Evolutionary conservation across 352 stramenopile species (phyloP).

Genomic region (Phytophthora pisi): DNA sequence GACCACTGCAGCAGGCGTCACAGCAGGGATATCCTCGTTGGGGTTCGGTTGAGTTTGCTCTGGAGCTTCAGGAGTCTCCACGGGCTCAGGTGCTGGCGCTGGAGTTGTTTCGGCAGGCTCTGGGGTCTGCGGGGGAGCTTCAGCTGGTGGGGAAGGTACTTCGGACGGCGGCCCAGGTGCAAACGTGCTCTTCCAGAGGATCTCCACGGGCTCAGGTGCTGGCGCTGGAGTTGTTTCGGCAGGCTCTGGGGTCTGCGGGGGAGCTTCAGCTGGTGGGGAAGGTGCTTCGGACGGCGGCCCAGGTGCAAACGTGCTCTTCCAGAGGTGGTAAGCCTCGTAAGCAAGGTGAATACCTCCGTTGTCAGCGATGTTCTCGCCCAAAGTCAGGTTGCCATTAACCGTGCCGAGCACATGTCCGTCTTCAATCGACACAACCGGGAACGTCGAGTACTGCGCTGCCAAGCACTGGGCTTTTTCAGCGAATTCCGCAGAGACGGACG

Average conservation of each 20-base stretch:
- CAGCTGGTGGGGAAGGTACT: constrained; percentile 7
- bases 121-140: background rate
- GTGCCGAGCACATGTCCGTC: constrained; percentile 52
- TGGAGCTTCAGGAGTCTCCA: background rate
- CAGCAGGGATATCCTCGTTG: constrained; percentile 4
- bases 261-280: constrained; percentile 6
- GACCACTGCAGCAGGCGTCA: constrained; percentile 4
- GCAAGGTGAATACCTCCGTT: constrained; percentile 87
- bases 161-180: constrained; percentile 7
- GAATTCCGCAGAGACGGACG: constrained; percentile 53
- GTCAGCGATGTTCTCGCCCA: constrained; percentile 94
- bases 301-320: constrained; percentile 35
- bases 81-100: background rate
- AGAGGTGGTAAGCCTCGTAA: constrained; percentile 83
- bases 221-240: background rate
- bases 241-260: background rate
- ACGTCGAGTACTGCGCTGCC: constrained; percentile 63
- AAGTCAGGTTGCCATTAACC: constrained; percentile 90
- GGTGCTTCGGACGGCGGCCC: constrained; percentile 6
- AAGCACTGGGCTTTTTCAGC: constrained; percentile 60
- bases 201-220: background rate
- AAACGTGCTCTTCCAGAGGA: constrained; percentile 44
- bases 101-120: background rate
- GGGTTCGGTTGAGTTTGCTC: background rate
- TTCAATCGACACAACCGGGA: constrained; percentile 45